A percentile compares a stretch with the other conserved stretches of the same genome.
phyloP scores from a whole-genome alignment of 345 rosid genomes.

The Mercurialis annua region DNA sequence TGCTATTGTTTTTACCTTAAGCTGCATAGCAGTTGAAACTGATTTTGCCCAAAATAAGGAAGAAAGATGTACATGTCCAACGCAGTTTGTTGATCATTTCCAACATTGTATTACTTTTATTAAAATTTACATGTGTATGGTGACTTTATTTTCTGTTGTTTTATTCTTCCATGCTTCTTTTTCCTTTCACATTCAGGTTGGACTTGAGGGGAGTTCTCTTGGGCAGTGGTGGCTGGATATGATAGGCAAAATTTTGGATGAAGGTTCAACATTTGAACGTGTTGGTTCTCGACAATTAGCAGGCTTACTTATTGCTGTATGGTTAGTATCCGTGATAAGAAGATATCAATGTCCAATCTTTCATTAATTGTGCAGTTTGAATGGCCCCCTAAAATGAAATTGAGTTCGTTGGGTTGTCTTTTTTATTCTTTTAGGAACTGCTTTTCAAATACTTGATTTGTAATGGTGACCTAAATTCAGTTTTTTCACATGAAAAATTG shows the following conservation, averaged over 20 bases:
- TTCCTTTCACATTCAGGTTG: slow-evolving; percentile 63
- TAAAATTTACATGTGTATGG: neutral
- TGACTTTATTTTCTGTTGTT: slow-evolving; percentile 6
- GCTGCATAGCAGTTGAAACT: neutral
- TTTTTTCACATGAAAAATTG: neutral
- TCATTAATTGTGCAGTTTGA: neutral
- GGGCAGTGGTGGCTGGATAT: slow-evolving; percentile 96
- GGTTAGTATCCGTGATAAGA: slow-evolving; percentile 22
- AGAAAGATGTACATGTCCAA: neutral
- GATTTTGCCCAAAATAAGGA: neutral
- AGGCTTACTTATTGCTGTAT: slow-evolving; percentile 62
- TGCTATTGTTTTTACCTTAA: neutral
- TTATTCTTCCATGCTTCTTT: neutral
- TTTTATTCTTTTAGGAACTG: neutral
- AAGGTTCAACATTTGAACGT: slow-evolving; percentile 74
- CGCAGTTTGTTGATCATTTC: slow-evolving; percentile 4
- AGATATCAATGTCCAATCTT: neutral
- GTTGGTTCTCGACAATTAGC: slow-evolving; percentile 97
- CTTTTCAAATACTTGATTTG: neutral
- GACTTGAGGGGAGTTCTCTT: slow-evolving; percentile 93
- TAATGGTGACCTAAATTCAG: neutral
- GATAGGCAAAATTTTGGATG: slow-evolving; percentile 82
- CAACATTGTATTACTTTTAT: neutral
- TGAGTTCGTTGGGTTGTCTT: neutral
- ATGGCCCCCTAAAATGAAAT: slow-evolving; percentile 1